These are phyloP conservation scores for Starmerella floricola DNA, from an alignment of 805 yeast species.

Conservation along the genomic window DNA sequence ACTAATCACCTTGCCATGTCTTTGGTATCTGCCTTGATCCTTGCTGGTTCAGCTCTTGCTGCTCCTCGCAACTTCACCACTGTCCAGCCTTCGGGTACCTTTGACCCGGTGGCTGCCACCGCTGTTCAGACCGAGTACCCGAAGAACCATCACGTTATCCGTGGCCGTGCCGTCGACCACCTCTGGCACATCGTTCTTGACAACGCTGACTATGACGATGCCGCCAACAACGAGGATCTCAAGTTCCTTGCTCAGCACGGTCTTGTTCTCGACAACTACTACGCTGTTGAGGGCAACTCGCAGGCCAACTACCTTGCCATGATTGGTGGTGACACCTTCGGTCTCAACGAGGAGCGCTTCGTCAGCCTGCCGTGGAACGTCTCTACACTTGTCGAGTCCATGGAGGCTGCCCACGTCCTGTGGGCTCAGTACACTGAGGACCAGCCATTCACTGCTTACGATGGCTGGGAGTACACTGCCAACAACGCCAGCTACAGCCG, in stretches of 20 bases:
- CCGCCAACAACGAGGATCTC: constrained; percentile 35
- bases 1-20: constrained; percentile 2
- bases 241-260: constrained; percentile 36
- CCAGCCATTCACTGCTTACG: constrained; percentile 41
- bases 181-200: constrained; percentile 37
- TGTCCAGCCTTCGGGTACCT: constrained; percentile 22
- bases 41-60: constrained; percentile 21
- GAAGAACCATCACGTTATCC: constrained; percentile 23
- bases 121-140: constrained; percentile 25
- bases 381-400: constrained; percentile 38
- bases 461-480: constrained; percentile 37
- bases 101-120: constrained; percentile 25
- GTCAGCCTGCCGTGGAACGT: constrained; percentile 36
- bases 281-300: constrained; percentile 42
- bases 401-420: constrained; percentile 36
- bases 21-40: constrained; percentile 12
- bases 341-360: constrained; percentile 37
- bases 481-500: constrained; percentile 37
- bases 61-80: constrained; percentile 23
- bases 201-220: constrained; percentile 41
- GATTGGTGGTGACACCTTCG: constrained; percentile 41
- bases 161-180: constrained; percentile 25
- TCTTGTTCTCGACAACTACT: constrained; percentile 38
- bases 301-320: constrained; percentile 43
- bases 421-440: constrained; percentile 46